A percentile compares a stretch with the other conserved stretches of the same genome.
Conservation (phyloP, 768 basidiomycete species). For the Leucocoprinus leucothites region DNA sequence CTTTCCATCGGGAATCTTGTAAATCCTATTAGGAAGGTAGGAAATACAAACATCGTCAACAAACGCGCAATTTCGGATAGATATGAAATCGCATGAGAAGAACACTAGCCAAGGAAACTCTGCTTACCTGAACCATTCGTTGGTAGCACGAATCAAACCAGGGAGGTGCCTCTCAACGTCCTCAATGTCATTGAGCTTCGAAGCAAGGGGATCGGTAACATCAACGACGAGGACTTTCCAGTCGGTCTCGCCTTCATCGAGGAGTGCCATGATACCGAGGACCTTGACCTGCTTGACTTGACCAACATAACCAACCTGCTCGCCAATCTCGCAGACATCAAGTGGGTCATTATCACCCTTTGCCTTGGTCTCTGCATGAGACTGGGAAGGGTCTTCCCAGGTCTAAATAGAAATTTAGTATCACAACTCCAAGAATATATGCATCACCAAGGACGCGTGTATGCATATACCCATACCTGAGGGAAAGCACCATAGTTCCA, state of each 20-base stretch:
- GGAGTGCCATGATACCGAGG: slow-evolving; percentile 98
- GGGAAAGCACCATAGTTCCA: slow-evolving; percentile 99
- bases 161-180: slow-evolving; percentile 98
- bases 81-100: neutral
- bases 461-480: slow-evolving; percentile 59
- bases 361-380: slow-evolving; percentile 96
- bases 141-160: slow-evolving; percentile 93
- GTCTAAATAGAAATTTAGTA: slow-evolving; percentile 50
- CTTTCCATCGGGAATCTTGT: slow-evolving; percentile 96
- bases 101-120: neutral
- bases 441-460: too few relatives aligned
- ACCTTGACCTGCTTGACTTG: slow-evolving; percentile 99
- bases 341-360: slow-evolving; percentile 99
- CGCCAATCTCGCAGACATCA: slow-evolving; percentile 99
- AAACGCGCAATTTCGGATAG: neutral
- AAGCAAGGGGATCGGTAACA: slow-evolving; percentile 90
- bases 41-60: slow-evolving; percentile 9
- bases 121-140: slow-evolving; percentile 94
- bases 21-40: slow-evolving; percentile 54
- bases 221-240: slow-evolving; percentile 99
- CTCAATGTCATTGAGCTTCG: slow-evolving; percentile 97
- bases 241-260: slow-evolving; percentile 99
- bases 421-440: neutral
- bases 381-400: slow-evolving; percentile 90
- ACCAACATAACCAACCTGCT: slow-evolving; percentile 94